Conservation (phyloP, 2,329 filamentous ascomycete species). For the Cladosporium colombiae region DNA sequence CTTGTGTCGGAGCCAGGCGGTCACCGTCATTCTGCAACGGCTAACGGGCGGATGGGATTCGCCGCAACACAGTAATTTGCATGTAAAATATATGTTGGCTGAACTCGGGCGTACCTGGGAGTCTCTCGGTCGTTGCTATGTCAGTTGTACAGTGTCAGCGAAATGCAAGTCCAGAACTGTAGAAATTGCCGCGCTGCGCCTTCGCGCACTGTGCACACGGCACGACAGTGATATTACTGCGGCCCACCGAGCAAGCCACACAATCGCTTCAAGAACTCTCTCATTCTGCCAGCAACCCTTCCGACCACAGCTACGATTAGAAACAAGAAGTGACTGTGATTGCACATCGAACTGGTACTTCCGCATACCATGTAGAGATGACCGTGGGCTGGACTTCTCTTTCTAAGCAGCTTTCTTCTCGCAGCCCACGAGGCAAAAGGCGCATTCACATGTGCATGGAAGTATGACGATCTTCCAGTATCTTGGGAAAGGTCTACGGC, state of each 20-base stretch:
- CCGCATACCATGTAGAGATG: neutral
- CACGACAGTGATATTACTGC: neutral
- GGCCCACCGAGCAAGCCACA: neutral
- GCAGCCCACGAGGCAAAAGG: neutral
- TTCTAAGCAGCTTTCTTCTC: neutral
- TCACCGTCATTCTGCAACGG: neutral
- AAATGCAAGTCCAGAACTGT: neutral
- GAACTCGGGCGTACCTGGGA: neutral
- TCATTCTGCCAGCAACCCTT: neutral
- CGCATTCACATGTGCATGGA: neutral
- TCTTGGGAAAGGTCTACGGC: neutral
- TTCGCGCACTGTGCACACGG: neutral
- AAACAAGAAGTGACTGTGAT: neutral
- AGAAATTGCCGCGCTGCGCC: neutral
- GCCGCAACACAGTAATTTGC: constrained; percentile 3
- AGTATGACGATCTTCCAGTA: neutral
- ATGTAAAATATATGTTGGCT: neutral
- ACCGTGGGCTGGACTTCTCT: neutral
- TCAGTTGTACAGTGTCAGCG: neutral
- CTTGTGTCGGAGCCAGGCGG: neutral
- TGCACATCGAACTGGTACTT: neutral
- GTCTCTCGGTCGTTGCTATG: neutral
- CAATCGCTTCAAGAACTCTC: neutral
- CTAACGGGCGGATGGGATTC: constrained; percentile 1
- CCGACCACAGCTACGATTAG: neutral